phyloP scores from a whole-genome alignment of 73 alveolate species.

The Tetrahymena borealis region DNA sequence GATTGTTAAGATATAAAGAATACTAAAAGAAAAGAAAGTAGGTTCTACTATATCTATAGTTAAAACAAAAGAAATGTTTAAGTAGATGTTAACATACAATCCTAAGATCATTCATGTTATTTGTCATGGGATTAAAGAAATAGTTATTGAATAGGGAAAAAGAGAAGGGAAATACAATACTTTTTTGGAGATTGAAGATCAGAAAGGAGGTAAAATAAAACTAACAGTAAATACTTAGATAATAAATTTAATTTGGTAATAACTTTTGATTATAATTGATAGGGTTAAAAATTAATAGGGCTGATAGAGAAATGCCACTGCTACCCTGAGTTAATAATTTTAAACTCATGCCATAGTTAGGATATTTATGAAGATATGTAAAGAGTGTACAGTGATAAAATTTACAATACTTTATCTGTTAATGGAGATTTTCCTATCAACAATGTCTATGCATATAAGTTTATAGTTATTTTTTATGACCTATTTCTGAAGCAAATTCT shows the following conservation, averaged over 20 bases:
- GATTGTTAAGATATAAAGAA: not conserved
- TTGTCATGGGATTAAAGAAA: not conserved
- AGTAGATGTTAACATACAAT: not conserved
- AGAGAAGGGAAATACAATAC: too few relatives aligned
- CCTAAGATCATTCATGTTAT: not conserved
- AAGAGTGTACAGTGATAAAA: not conserved
- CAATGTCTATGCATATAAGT: not conserved
- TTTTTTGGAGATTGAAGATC: not conserved
- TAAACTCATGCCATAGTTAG: not conserved
- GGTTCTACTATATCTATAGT: not conserved
- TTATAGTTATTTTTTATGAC: not conserved
- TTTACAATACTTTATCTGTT: not conserved
- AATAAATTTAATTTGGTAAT: not conserved
- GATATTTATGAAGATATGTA: not conserved
- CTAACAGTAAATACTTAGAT: not conserved
- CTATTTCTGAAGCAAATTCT: not conserved
- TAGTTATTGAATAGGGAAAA: not conserved
- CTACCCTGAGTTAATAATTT: not conserved
- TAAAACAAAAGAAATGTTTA: not conserved
- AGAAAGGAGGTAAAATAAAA: not conserved
- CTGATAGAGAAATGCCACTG: not conserved
- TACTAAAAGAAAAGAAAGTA: not conserved
- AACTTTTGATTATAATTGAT: not conserved
- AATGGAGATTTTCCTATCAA: not conserved
- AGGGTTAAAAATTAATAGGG: not conserved